phyloP scores from a whole-genome alignment of 73 alveolate genomes.

The Paraurostyla sp. region DNA sequence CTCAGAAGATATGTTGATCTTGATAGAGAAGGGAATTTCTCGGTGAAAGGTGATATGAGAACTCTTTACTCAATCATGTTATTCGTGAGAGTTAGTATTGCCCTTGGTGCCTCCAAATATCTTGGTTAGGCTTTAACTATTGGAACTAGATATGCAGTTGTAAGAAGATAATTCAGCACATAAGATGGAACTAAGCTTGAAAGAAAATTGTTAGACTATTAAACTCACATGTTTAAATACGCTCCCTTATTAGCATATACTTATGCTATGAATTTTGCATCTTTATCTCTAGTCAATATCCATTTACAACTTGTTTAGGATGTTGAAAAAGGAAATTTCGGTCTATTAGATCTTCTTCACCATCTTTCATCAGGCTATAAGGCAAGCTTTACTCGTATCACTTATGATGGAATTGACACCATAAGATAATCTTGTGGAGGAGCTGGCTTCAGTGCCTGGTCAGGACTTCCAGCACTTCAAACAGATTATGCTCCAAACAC shows the following conservation, averaged over 20 bases:
- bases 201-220: conserved; percentile 77
- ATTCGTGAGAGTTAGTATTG: conserved; percentile 70
- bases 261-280: background rate
- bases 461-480: conserved; percentile 72
- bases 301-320: conserved; percentile 39
- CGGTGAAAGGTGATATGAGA: conserved; percentile 73
- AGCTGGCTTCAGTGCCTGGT: conserved; percentile 83
- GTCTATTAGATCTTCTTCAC: background rate
- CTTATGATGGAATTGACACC: conserved; percentile 66
- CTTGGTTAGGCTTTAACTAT: conserved; percentile 76
- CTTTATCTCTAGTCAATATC: background rate
- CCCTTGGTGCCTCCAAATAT: conserved; percentile 42
- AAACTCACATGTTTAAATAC: conserved; percentile 70
- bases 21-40: conserved; percentile 78
- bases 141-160: conserved; percentile 79
- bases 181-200: conserved; percentile 67
- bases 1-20: conserved; percentile 84
- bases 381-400: conserved; percentile 61
- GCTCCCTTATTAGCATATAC: conserved; percentile 73
- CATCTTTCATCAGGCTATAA: conserved; percentile 66
- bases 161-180: conserved; percentile 81
- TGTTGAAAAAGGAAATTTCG: background rate
- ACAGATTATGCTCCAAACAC: conserved; percentile 80
- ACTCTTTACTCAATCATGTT: conserved; percentile 84
- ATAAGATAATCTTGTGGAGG: conserved; percentile 86